Base-by-base conservation (phyloP, 352 stramenopile species). In the Aphanomyces invadans region DNA sequence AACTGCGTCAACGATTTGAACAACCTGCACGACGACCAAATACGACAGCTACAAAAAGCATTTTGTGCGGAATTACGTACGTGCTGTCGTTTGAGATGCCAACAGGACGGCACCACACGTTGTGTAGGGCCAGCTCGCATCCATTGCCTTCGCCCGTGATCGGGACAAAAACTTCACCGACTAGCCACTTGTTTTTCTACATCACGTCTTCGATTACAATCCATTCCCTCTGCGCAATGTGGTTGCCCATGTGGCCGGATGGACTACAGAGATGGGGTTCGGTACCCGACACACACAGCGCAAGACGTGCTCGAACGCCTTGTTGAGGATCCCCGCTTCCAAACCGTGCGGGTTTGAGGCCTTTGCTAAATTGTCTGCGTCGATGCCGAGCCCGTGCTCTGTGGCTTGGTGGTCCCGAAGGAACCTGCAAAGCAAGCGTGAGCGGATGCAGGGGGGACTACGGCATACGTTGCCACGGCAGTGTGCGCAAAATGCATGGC, bases 401-500 rank as follows among this genome's bases (percentile, higher is more conserved):
- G 76, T 85, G 7, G 79, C 83, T 33, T 88, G 76, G 51, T 87
- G 79, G 0, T 71, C 73, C 46, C 86, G 80, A 0, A 92, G 63
- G 28, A 86, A 67, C 33, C 60, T 67, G 45, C 26, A 48, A 32
- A n/a, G 28, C 23, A 15, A 15, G n/a, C 19, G 7, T 28, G 19
- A 31, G 19, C n/a, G 15, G 21, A 45, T 17, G 7, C 10, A n/a
- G 0, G 17, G 23, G 12, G 29, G 3, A 60, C 1, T 38, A 0
- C 3, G 12, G 17, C 15, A 28, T 62, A 88, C 23, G 79, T 76
- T 2, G 84, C 84, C 12, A 92, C 62, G 3, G 87, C 72, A 56
- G 90, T 89, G 68, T 92, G 84, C 0, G 82, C 82, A 65, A 92
- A 92, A 69, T 87, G 76, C 3, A 90, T 75, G 0, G 84, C 84